These are phyloP conservation scores for Crucihimalaya himalaica DNA, from an alignment of 345 rosid species.

Conservation along the genomic window DNA sequence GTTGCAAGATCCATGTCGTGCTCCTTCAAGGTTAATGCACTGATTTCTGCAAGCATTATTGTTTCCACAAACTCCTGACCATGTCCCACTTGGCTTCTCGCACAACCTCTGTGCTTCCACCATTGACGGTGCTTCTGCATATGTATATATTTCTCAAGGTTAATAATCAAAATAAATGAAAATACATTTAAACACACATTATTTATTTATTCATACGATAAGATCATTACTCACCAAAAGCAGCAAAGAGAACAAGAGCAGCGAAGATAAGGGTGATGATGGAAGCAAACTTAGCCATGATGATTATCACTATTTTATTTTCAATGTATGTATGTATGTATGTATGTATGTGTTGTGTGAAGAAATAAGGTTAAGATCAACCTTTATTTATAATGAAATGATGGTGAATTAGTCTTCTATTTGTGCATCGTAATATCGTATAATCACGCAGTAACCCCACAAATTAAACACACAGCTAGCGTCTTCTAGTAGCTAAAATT, in stretches of 20 bases:
- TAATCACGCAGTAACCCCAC: not conserved
- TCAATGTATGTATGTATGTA: not conserved
- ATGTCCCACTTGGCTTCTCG: not conserved
- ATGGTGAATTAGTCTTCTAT: not conserved
- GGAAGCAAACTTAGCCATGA: slow-evolving; percentile 7
- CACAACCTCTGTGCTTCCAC: slow-evolving; percentile 1
- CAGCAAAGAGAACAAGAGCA: not conserved
- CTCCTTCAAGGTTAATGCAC: slow-evolving; percentile 41
- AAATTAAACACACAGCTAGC: not conserved
- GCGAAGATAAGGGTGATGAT: not conserved
- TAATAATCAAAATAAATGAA: not conserved
- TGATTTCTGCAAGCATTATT: not conserved
- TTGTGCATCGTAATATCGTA: not conserved
- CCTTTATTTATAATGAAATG: slow-evolving; percentile 3
- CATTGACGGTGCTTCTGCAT: not conserved
- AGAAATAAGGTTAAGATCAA: not conserved
- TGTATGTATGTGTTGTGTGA: not conserved
- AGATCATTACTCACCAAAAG: slow-evolving; percentile 8
- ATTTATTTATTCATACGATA: not conserved
- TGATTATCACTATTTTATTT: not conserved
- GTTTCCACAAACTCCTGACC: not conserved
- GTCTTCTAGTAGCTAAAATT: not conserved
- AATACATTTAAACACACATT: not conserved
- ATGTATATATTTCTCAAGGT: not conserved
- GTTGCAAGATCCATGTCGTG: slow-evolving; percentile 6